phyloP scores from a whole-genome alignment of 78 protist species.

The Dictyostelium citrinum region DNA sequence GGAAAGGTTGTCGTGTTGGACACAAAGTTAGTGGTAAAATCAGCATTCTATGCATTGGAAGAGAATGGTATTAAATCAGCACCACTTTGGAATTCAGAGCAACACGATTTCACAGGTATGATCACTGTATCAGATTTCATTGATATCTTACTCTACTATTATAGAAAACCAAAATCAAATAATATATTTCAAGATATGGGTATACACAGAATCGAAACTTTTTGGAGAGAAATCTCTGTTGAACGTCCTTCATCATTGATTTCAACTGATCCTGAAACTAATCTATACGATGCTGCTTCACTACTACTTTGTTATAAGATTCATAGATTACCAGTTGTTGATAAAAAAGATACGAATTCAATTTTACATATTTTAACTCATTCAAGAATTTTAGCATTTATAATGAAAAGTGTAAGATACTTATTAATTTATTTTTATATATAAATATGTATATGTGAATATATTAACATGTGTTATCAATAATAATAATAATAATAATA shows the following conservation, averaged over 20 bases:
- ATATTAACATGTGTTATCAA: not conserved
- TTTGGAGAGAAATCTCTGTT: constrained; percentile 71
- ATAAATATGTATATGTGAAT: not conserved
- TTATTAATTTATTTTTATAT: not conserved
- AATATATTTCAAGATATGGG: constrained; percentile 80
- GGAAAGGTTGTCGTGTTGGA: constrained; percentile 77
- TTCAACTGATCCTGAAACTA: constrained; percentile 69
- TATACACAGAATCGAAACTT: constrained; percentile 71
- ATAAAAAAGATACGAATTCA: constrained; percentile 64
- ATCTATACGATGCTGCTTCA: constrained; percentile 56
- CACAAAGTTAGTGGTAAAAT: constrained; percentile 45
- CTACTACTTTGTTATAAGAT: constrained; percentile 37
- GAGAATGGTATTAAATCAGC: constrained; percentile 79
- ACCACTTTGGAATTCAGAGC: constrained; percentile 72
- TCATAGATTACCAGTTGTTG: constrained; percentile 75
- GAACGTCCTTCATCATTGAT: constrained; percentile 45
- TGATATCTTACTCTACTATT: constrained; percentile 74
- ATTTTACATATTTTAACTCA: constrained; percentile 79
- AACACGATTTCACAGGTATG: constrained; percentile 73
- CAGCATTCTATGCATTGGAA: constrained; percentile 74
- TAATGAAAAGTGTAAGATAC: constrained; percentile 68
- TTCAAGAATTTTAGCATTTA: constrained; percentile 75
- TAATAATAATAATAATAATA: not conserved
- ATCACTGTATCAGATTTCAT: constrained; percentile 78
- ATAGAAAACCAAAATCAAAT: constrained; percentile 65